phyloP scores from a whole-genome alignment of 176 grass and related monocot genomes.

The Oryza rufipogon region DNA sequence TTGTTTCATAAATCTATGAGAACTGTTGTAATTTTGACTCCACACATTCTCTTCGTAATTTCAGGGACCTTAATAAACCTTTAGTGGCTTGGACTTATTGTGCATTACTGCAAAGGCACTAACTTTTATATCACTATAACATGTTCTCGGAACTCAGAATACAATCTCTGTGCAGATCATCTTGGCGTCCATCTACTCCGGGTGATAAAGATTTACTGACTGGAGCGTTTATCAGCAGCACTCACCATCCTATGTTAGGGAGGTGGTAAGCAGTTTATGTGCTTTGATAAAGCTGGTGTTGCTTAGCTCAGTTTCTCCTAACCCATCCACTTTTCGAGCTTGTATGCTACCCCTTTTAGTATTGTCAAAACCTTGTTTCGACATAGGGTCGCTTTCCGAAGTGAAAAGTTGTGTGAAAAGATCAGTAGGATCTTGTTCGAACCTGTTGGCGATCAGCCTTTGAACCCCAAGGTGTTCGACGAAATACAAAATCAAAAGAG shows the following conservation, averaged over 20 bases:
- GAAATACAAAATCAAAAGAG: no score
- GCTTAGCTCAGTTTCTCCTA: constrained; percentile 36
- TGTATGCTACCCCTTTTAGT: no score
- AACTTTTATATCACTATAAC: neutral
- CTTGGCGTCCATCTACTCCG: neutral
- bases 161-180: neutral
- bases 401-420: no score
- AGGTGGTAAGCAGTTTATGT: constrained; percentile 85
- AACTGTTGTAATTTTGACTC: neutral
- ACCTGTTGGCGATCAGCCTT: no score
- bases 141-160: constrained; percentile 33
- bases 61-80: neutral
- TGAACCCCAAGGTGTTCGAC: no score
- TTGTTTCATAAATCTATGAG: constrained; percentile 22
- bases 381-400: no score
- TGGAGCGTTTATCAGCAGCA: constrained; percentile 28
- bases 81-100: constrained; percentile 1
- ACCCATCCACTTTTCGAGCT: no score
- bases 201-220: constrained; percentile 20
- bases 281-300: constrained; percentile 62
- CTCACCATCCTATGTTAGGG: constrained; percentile 46
- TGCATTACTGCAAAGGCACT: constrained; percentile 12
- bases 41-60: neutral
- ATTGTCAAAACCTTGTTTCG: no score
- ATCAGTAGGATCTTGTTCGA: no score